These are phyloP conservation scores for Esteya vermicola DNA, from an alignment of 2,329 filamentous ascomycete genomes.

Conservation along the genomic window DNA sequence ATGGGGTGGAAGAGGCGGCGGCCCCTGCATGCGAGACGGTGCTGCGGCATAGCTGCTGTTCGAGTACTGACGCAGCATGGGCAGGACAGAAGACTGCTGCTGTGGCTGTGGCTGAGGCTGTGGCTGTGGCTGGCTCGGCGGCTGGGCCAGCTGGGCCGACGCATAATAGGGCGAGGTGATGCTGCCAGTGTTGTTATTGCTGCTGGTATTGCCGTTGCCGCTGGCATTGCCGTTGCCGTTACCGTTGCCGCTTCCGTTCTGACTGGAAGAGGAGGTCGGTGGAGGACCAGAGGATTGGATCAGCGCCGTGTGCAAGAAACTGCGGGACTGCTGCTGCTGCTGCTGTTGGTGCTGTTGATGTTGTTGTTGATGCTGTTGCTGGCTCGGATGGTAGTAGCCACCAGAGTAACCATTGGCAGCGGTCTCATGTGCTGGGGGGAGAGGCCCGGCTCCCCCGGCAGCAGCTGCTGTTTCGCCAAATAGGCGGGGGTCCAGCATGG, in stretches of 20 bases:
- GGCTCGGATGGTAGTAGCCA: conserved; percentile 1
- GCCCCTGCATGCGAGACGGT: background rate
- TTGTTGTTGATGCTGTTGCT: background rate
- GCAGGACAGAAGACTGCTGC: background rate
- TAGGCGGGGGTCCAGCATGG: conserved; percentile 10
- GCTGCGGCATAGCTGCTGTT: background rate
- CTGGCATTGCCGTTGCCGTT: no score
- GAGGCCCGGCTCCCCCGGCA: no score
- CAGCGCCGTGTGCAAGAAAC: conserved; percentile 8
- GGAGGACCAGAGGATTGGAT: no score
- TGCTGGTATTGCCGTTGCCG: background rate
- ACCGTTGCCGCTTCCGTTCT: no score
- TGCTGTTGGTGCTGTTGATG: background rate
- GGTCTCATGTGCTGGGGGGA: no score
- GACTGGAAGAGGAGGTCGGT: no score
- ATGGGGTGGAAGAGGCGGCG: background rate
- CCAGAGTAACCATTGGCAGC: no score
- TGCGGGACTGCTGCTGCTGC: conserved; percentile 4
- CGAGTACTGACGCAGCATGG: conserved; percentile 5
- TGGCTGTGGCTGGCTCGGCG: background rate
- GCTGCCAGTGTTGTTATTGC: no score
- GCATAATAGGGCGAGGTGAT: conserved; percentile 6
- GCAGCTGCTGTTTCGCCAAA: conserved; percentile 8
- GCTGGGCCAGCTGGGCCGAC: conserved; percentile 4
- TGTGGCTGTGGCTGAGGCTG: background rate